phyloP scores from a whole-genome alignment of 192 early-diverging fungal genomes.

The Coemansia sp. region DNA sequence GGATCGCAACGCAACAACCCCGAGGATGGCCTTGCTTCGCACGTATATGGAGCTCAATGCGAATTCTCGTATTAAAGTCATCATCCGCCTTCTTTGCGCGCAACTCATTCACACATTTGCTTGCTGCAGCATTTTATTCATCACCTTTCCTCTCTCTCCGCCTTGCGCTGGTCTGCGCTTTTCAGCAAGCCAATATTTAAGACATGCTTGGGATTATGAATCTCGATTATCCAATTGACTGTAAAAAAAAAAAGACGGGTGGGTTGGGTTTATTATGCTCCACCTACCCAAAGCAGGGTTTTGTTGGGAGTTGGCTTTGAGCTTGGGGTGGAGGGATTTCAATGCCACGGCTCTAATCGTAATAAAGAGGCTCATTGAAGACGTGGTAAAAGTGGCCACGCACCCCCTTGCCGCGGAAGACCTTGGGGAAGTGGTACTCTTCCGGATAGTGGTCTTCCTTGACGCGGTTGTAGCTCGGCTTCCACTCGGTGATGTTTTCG shows the following conservation, averaged over 20 bases:
- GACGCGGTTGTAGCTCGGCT: slow-evolving; percentile 63
- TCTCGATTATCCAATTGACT: too few species aligned
- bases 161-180: too few species aligned
- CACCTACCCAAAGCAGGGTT: neutral
- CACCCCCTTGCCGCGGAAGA: slow-evolving; percentile 70
- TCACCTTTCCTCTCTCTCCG: too few species aligned
- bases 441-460: slow-evolving; percentile 58
- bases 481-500: slow-evolving; percentile 41
- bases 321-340: too few species aligned
- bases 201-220: too few species aligned
- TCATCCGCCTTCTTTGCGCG: too few species aligned
- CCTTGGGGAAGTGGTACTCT: slow-evolving; percentile 64
- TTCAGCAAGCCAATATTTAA: too few species aligned
- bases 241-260: too few species aligned
- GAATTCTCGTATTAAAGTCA: slow-evolving; percentile 14
- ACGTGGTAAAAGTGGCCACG: slow-evolving; percentile 80
- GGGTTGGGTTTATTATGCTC: too few species aligned
- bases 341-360: slow-evolving; percentile 18
- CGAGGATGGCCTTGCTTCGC: slow-evolving; percentile 15
- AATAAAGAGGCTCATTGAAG: slow-evolving; percentile 77
- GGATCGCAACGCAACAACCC: slow-evolving; percentile 24
- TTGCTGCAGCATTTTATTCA: too few species aligned
- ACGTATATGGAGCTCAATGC: slow-evolving; percentile 19
- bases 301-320: too few species aligned
- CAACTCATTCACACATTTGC: too few species aligned